Percentiles rank a stretch among this genome's conserved stretches.
These are phyloP conservation scores for Solanum aculeatissimum DNA, from an alignment of 305 asterid species.

Conservation along the genomic window DNA sequence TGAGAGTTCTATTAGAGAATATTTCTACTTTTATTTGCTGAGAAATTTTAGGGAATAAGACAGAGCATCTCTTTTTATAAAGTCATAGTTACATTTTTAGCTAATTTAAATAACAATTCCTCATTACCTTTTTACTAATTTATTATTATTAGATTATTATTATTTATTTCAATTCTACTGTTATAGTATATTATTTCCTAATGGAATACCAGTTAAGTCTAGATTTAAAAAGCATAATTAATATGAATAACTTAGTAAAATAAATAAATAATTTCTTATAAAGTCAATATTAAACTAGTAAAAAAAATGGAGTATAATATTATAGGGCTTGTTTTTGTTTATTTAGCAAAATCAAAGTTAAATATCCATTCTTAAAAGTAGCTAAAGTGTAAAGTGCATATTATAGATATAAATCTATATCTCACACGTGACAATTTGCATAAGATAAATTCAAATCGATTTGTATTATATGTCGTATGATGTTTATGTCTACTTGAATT, in stretches of 20 bases:
- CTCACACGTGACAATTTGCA: background rate
- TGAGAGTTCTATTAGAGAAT: background rate
- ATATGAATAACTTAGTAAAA: too few species aligned
- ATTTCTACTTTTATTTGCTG: slow-evolving; percentile 9
- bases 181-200: background rate
- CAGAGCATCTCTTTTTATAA: slow-evolving; percentile 16
- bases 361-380: background rate
- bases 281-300: too few species aligned
- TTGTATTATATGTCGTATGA: background rate
- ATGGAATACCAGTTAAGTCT: background rate
- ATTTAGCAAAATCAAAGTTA: background rate
- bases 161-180: background rate
- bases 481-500: background rate
- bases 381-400: background rate
- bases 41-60: slow-evolving; percentile 25
- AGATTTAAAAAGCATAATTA: too few species aligned
- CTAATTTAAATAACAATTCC: background rate
- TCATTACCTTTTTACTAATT: background rate
- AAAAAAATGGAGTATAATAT: background rate
- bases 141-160: background rate
- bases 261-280: too few species aligned
- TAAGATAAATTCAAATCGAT: background rate
- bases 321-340: background rate
- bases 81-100: background rate
- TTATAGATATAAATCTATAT: too few species aligned